Percentiles rank a stretch among this genome's conserved stretches.
Evolutionary conservation across 2,329 filamentous ascomycete species (phyloP).

Genomic region (Biscogniauxia sp.): DNA sequence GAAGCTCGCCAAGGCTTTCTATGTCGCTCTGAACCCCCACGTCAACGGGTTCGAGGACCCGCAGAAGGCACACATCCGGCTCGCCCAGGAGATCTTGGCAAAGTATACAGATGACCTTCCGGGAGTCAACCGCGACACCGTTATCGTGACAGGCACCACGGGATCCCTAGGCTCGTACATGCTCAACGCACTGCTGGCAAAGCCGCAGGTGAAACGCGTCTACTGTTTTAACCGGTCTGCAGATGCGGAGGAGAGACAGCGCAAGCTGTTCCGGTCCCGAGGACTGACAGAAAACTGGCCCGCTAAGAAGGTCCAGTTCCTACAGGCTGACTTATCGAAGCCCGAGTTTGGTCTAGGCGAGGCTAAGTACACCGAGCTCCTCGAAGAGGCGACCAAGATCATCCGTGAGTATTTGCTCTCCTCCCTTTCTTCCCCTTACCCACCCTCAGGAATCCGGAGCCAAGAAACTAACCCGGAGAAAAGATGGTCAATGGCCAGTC

Average conservation of each 20-base stretch:
- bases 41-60: slow-evolving; percentile 12
- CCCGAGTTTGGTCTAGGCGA: slow-evolving; percentile 45
- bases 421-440: not conserved
- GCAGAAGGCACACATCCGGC: slow-evolving; percentile 18
- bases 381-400: slow-evolving; percentile 41
- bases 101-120: slow-evolving; percentile 26
- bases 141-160: slow-evolving; percentile 47
- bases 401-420: slow-evolving; percentile 25
- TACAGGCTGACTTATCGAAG: slow-evolving; percentile 47
- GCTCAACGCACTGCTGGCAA: slow-evolving; percentile 34
- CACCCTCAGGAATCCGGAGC: not conserved
- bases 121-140: slow-evolving; percentile 29
- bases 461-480: not conserved
- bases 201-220: slow-evolving; percentile 37
- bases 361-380: slow-evolving; percentile 36
- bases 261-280: slow-evolving; percentile 36
- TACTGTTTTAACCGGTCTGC: slow-evolving; percentile 49
- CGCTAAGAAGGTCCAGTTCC: slow-evolving; percentile 42
- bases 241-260: slow-evolving; percentile 38
- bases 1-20: slow-evolving; percentile 33
- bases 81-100: slow-evolving; percentile 20
- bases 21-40: slow-evolving; percentile 21
- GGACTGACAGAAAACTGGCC: slow-evolving; percentile 36
- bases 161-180: slow-evolving; percentile 47
- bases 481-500: slow-evolving; percentile 54